Evolutionary conservation across 2,329 filamentous ascomycete genomes (phyloP).

Genomic region (Ophiostoma pallidulum): DNA sequence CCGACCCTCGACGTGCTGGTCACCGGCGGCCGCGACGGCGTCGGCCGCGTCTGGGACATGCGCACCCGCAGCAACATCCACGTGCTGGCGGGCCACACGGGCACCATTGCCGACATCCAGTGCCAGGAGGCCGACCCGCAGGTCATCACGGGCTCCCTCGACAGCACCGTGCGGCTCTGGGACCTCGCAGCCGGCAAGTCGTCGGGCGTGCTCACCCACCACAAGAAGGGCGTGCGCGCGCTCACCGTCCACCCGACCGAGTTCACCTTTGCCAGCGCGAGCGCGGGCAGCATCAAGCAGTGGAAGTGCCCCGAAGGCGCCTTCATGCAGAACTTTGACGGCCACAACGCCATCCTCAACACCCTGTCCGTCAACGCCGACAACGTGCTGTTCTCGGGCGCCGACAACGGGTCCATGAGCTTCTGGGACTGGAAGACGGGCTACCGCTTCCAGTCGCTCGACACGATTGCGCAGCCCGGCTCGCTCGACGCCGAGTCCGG

Average conservation of each 20-base stretch:
- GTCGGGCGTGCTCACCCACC: constrained; percentile 91
- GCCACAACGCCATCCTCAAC: constrained; percentile 95
- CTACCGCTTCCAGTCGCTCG: constrained; percentile 78
- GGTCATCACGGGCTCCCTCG: constrained; percentile 85
- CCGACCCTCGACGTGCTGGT: constrained; percentile 91
- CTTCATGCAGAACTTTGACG: constrained; percentile 99
- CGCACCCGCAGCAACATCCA: constrained; percentile 91
- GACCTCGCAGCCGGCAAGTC: constrained; percentile 93
- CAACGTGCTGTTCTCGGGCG: constrained; percentile 89
- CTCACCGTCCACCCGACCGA: constrained; percentile 80
- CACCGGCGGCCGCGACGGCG: constrained; percentile 88
- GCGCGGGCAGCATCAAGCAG: constrained; percentile 92
- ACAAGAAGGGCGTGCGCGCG: constrained; percentile 92
- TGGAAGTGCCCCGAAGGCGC: constrained; percentile 98
- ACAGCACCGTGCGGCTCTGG: constrained; percentile 86
- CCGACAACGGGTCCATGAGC: constrained; percentile 89
- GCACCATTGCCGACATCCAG: constrained; percentile 78
- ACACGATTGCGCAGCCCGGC: constrained; percentile 88
- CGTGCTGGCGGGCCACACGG: constrained; percentile 82
- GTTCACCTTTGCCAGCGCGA: constrained; percentile 92
- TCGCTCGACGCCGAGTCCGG: constrained; percentile 90
- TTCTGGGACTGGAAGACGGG: constrained; percentile 99
- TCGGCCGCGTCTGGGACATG: constrained; percentile 97
- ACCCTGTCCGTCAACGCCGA: constrained; percentile 87
- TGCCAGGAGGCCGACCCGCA: constrained; percentile 97